A percentile compares a stretch with the other conserved stretches of the same genome.
Evolutionary conservation across 106 monocot genomes (phyloP).

Genomic region (Platanthera zijinensis): DNA sequence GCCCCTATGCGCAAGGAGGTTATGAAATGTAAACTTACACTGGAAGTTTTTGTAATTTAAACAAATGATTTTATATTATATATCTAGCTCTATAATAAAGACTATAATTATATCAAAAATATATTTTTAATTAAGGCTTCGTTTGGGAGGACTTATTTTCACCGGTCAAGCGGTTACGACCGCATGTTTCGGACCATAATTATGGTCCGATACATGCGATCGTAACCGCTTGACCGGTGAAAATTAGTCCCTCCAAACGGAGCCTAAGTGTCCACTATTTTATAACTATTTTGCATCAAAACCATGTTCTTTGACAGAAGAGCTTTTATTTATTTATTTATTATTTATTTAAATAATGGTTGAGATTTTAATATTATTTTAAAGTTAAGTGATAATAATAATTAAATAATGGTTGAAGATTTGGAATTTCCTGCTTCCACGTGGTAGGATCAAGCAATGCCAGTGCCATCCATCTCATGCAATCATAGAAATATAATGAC

Average conservation of each 20-base stretch:
- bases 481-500: neutral
- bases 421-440: neutral
- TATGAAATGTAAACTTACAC: too few relatives aligned
- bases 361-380: neutral
- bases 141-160: too few relatives aligned
- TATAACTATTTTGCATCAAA: neutral
- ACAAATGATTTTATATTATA: too few relatives aligned
- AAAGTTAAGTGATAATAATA: neutral
- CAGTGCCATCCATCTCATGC: neutral
- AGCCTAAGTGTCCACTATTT: neutral
- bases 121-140: neutral
- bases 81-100: too few relatives aligned
- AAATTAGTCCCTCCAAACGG: too few relatives aligned
- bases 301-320: constrained; percentile 3
- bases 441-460: neutral
- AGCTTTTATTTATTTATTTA: neutral
- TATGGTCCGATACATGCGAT: too few relatives aligned
- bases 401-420: neutral
- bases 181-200: too few relatives aligned
- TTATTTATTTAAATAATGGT: too few relatives aligned
- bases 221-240: too few relatives aligned
- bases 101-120: neutral
- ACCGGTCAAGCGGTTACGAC: too few relatives aligned
- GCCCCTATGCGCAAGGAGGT: too few relatives aligned
- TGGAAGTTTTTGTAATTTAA: too few relatives aligned